Evolutionary conservation across 768 basidiomycete genomes (phyloP).

Genomic region (Leucocoprinus leucothites): DNA sequence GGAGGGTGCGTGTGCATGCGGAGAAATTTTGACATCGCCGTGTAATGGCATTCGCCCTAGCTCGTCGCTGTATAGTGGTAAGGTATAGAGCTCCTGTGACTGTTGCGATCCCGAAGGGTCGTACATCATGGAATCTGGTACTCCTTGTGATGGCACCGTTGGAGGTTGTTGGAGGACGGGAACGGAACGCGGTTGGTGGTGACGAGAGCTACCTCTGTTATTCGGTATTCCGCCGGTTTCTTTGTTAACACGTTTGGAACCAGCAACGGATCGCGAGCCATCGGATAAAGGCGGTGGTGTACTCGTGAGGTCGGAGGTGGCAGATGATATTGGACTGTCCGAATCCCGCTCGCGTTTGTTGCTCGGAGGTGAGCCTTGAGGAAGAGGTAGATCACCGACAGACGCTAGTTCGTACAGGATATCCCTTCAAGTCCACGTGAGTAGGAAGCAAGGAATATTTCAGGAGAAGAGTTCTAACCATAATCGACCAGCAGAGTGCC

Average conservation of each 20-base stretch:
- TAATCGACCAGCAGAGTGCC: conserved; percentile 42
- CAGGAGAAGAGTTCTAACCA: conserved; percentile 28
- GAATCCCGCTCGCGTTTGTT: conserved; percentile 65
- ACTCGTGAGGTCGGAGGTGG: background rate
- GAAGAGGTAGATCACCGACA: conserved; percentile 68
- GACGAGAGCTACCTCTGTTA: conserved; percentile 2
- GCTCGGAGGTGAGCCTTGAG: conserved; percentile 48
- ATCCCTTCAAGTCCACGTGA: conserved; percentile 43
- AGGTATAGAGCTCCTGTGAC: conserved; percentile 22
- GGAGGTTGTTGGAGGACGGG: conserved; percentile 9
- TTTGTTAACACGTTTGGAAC: conserved; percentile 29
- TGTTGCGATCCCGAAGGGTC: conserved; percentile 4
- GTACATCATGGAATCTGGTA: background rate
- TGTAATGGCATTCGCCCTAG: conserved; percentile 50
- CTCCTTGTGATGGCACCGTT: background rate
- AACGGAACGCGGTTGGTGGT: background rate
- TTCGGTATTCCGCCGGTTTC: background rate
- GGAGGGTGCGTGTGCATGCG: conserved; percentile 6
- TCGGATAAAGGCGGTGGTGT: conserved; percentile 9
- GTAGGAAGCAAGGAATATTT: background rate
- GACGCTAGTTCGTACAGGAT: conserved; percentile 70
- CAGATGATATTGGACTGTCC: conserved; percentile 39
- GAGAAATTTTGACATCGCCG: conserved; percentile 25
- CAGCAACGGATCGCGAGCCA: conserved; percentile 27
- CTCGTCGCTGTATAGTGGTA: conserved; percentile 63